phyloP scores from a whole-genome alignment of 768 basidiomycete genomes.

The Dictyophora rubrovolvata region DNA sequence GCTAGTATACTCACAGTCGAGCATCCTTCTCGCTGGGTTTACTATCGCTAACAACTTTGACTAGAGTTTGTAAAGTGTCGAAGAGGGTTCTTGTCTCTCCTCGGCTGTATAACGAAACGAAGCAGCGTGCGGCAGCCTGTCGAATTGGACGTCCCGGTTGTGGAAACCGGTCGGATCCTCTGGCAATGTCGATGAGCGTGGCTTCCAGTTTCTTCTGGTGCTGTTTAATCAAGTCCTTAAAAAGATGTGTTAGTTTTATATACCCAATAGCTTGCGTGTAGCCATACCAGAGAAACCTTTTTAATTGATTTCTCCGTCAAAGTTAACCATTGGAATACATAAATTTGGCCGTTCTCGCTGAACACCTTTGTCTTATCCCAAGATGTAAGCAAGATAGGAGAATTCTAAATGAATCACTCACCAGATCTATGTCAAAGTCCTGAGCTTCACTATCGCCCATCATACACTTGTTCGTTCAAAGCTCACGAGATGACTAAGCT shows the following conservation, averaged over 20 bases:
- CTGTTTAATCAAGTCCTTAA: slow-evolving; percentile 57
- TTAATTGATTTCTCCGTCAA: slow-evolving; percentile 49
- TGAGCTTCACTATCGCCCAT: slow-evolving; percentile 1
- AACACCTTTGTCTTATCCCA: slow-evolving; percentile 47
- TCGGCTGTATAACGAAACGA: slow-evolving; percentile 61
- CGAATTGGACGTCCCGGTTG: slow-evolving; percentile 80
- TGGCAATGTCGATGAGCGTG: slow-evolving; percentile 55
- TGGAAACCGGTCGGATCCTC: slow-evolving; percentile 58
- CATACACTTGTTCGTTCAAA: background rate
- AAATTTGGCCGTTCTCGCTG: slow-evolving; percentile 71
- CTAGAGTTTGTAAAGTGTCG: slow-evolving; percentile 70
- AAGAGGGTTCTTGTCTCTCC: slow-evolving; percentile 81
- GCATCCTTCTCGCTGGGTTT: slow-evolving; percentile 56
- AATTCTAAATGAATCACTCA: background rate
- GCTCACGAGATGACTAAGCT: too few species aligned
- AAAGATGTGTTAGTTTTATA: background rate
- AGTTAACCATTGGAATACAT: slow-evolving; percentile 77
- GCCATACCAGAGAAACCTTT: slow-evolving; percentile 42
- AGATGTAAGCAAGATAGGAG: background rate
- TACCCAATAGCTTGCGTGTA: background rate
- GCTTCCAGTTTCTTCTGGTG: slow-evolving; percentile 53
- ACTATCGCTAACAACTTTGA: slow-evolving; percentile 64
- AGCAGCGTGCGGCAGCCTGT: slow-evolving; percentile 66
- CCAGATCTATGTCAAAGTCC: slow-evolving; percentile 6
- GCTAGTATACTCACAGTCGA: slow-evolving; percentile 45